Base-by-base conservation (phyloP, 768 basidiomycete species). In the Leucosporidium yakuticum region DNA sequence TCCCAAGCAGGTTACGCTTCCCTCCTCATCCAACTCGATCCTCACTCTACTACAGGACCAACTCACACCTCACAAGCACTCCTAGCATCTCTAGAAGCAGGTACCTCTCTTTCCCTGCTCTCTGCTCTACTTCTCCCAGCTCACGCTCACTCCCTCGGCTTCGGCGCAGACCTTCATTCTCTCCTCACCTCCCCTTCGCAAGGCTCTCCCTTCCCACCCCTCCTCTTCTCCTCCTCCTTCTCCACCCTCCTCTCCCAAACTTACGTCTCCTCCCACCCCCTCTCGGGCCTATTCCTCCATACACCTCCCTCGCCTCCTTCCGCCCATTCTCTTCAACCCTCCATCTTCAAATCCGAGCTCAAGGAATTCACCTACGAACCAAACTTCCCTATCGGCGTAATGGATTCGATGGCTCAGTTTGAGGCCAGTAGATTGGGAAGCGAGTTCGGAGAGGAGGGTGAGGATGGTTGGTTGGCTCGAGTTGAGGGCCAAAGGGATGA, bases 221-320 rank as follows among this genome's bases (percentile, higher is more conserved):
- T 87, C 36, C 79, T 87, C 48, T 79, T 86, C 68, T 82, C 85
- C 3, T 81, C 81, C 31, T 80, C 80, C 9, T 71, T 79, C 6
- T 80, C 81, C 15, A 81, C 85, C 63, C 79, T 88, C 47, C 81
- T 89, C 62, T 83, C 85, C 12, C 85, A 89, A 76, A 81, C 84
- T 27, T 89, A 87, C 76, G 83, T 89, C 68, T 87, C 85, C 2
- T 87, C 86, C 27, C 78, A 87, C 72, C 86, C 87, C 2, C 85
- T 85, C 9, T 80, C 82, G 7, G 87, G 83, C 0, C 79, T 89
- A 59, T 81, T 87, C 65, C 80, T 88, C 39, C 83, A 83, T 29
- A 85, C 84, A 14, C 85, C 85, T 1, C 58, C 79, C 15, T 80
- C 81, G 51, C 82, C 84, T 63, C 71, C 75, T 12, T 75, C 77